Conservation (phyloP, 1,284 basidiomycete genomes). For the Meira miltonrushii region DNA sequence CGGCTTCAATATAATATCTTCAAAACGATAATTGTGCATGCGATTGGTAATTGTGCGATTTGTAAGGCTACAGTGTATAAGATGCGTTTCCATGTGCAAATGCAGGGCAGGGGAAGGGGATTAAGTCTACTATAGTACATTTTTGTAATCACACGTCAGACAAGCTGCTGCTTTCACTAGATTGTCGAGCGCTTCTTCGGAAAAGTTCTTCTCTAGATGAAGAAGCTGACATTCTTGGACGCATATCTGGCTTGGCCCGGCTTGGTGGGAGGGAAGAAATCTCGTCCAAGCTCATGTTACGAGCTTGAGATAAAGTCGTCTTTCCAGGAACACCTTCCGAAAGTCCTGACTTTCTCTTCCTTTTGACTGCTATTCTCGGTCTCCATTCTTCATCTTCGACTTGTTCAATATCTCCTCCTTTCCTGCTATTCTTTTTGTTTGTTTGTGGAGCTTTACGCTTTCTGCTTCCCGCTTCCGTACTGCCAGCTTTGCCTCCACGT, state of each 20-base stretch:
- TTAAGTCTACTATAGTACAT: no score
- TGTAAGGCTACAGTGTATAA: no score
- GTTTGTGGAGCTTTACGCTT: constrained; percentile 3
- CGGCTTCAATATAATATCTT: no score
- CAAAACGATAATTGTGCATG: no score
- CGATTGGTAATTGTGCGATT: no score
- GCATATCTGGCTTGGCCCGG: background rate
- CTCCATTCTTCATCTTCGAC: constrained; percentile 5
- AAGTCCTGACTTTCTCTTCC: background rate
- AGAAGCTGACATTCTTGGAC: no score
- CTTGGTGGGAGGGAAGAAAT: constrained; percentile 2
- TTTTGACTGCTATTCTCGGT: background rate
- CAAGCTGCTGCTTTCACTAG: background rate
- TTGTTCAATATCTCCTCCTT: background rate
- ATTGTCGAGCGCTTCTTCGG: background rate
- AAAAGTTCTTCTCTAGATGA: background rate
- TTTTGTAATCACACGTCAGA: no score
- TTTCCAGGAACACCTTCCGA: background rate
- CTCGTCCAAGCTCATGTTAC: constrained; percentile 5
- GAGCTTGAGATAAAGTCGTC: background rate
- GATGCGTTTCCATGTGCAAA: no score
- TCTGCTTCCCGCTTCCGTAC: constrained; percentile 21
- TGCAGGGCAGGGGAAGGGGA: no score
- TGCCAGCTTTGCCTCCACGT: constrained; percentile 19
- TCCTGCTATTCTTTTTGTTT: background rate